Evolutionary conservation across 148 eudicot genomes (phyloP).

Genomic region (Talinum fruticosum): DNA sequence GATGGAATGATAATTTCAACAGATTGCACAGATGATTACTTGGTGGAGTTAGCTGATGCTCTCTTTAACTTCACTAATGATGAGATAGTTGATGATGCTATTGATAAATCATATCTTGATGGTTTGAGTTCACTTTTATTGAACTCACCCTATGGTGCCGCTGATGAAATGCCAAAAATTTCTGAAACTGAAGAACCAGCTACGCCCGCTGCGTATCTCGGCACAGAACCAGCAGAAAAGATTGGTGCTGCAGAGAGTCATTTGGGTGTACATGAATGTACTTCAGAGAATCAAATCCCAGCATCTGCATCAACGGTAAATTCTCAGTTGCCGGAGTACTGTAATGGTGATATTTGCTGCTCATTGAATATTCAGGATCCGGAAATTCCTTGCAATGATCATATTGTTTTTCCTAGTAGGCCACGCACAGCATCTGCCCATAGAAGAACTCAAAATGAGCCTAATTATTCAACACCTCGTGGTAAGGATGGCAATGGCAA

Average conservation of each 20-base stretch:
- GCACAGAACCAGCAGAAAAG: constrained; percentile 28
- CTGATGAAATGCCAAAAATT: constrained; percentile 21
- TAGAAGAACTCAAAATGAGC: constrained; percentile 32
- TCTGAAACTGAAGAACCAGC: constrained; percentile 32
- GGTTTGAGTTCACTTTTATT: constrained; percentile 42
- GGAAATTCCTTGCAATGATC: constrained; percentile 79
- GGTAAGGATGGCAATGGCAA: constrained; percentile 28
- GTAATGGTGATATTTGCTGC: constrained; percentile 46
- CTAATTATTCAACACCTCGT: constrained; percentile 25
- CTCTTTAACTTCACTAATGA: constrained; percentile 35
- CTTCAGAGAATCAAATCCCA: constrained; percentile 31
- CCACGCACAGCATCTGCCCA: constrained; percentile 20
- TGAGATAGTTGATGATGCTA: constrained; percentile 38
- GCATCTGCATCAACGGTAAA: constrained; percentile 26
- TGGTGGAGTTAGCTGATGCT: constrained; percentile 33
- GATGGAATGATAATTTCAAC: constrained; percentile 28
- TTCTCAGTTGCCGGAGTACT: constrained; percentile 37
- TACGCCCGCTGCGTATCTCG: constrained; percentile 25
- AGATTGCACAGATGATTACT: constrained; percentile 29
- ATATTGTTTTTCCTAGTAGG: constrained; percentile 56
- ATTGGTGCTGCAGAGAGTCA: constrained; percentile 8
- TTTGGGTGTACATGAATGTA: constrained; percentile 13
- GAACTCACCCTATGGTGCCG: constrained; percentile 39
- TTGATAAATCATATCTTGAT: constrained; percentile 34
- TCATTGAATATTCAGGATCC: constrained; percentile 67